Evolutionary conservation across 306 rosid species (phyloP), one percentile per base, ranked within the genome.

Genomic region (Cucumis melo): DNA sequence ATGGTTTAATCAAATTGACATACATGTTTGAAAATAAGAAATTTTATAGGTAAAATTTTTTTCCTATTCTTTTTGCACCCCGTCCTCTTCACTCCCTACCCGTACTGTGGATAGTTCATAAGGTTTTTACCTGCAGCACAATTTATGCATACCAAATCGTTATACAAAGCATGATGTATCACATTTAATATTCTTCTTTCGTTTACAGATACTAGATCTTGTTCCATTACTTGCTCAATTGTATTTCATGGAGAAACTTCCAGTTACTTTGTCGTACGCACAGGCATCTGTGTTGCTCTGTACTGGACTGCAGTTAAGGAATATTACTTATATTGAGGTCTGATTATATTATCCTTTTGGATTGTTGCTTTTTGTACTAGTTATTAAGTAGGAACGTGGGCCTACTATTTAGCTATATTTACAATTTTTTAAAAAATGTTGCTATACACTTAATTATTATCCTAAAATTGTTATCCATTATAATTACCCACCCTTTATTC

Each of bases 201-300:
- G 73, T 48, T 46, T 88, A 41, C 93, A 94, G 98, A 94, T 94
- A 75, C 81, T 87, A 75, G 96, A 89, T 85, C 81, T 94, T 67
- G 96, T 88, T 81, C 93, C 92, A 17, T 82, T 50, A 75, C 85
- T 93, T 50, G 56, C 96, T 50, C 90, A 80, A 80, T 82, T 90
- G 21, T 94, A 84, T 87, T 90, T 91, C 84, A 82, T 78, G 83
- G 93, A 77, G 81, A 90, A 87, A 80, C 83, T 94, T 83, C 96
- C 93, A 16, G 93, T 94, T 76, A 81, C 93, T 34, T 58, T 94
- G 80, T 82, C 93, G 15, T 78, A 81, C 82, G 85, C 82, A 71
- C 95, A 90, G 88, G 91, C 95, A 76, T 91, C 96, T 67, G 89
- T 94, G 73, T 86, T 94, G 83, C 91, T 94, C 65, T 94, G 97